Base-by-base conservation (phyloP, 768 basidiomycete genomes). In the Serendipita indica region DNA sequence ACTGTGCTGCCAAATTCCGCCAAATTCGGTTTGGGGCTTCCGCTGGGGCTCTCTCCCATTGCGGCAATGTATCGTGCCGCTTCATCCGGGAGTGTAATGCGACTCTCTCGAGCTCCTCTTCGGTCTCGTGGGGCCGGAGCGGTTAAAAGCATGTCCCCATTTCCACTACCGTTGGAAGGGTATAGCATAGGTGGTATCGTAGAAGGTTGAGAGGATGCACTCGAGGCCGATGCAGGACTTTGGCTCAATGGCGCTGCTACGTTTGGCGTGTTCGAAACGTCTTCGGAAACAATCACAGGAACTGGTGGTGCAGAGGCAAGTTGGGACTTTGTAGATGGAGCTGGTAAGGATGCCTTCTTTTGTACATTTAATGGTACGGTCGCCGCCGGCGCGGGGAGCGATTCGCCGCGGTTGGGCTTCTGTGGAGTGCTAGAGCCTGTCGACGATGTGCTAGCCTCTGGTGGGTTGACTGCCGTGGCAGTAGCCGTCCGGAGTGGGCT, bases 31-130 rank as follows among this genome's bases (percentile, higher is more conserved):
- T 43, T 68, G 3, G 83, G 80, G 64, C 79, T 83, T 27, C 77
- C 70, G 5, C 72, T 66, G 2, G 85, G 82, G 3, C 80, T 82
- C 59, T 86, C 84, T 34, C 70, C 70, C 77, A 85, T 81, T 63
- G 76, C 79, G 34, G 79, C 75, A 59, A 86, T 82, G 65, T 86
- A 88, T 49, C 77, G 80, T 62, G 74, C 79, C 14, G 86, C 83
- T 67, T 89, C 88, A 58, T 88, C 85, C 1, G 87, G 84, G 34
- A 88, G 73, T 33, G 82, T 79, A 54, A 83, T 78, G 22, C 77
- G 76, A 6, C 84, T 87, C 56, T 83, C 82, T 58, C 82, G 77
- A n/a, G 79, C 77, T 14, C 41, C 37, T 20, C 57, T 20, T 6
- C 52, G 43, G 30, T 60, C 67, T n/a, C 68, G 67, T 20, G 69